Percentiles rank a stretch among this genome's conserved stretches.
phyloP scores from a whole-genome alignment of 345 rosid genomes.

The sweet orange (Citrus sinensis) region DNA sequence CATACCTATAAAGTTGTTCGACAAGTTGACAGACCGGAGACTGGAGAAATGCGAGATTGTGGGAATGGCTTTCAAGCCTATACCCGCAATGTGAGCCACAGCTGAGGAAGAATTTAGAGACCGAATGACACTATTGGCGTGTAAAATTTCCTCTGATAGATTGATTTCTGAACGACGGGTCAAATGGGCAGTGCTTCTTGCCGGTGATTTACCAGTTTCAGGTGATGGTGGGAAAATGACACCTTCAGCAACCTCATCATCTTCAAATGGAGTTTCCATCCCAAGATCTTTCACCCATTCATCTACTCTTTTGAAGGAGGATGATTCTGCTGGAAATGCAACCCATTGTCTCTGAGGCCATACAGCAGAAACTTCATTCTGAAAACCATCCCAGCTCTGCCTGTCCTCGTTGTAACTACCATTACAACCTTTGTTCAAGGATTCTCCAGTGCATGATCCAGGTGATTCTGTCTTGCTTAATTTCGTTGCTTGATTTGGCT shows the following conservation, averaged over 20 bases:
- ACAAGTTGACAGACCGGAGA: conserved; percentile 77
- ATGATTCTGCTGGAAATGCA: conserved; percentile 65
- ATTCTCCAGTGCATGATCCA: conserved; percentile 44
- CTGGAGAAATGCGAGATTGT: conserved; percentile 57
- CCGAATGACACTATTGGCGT: conserved; percentile 68
- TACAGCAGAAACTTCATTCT: conserved; percentile 34
- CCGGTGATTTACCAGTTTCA: conserved; percentile 37
- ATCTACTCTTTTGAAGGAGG: conserved; percentile 67
- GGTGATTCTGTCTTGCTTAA: conserved; percentile 39
- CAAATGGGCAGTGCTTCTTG: conserved; percentile 19
- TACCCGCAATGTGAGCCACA: conserved; percentile 74
- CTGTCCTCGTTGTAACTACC: conserved; percentile 6
- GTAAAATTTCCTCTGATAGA: conserved; percentile 57
- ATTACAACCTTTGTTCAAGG: conserved; percentile 20
- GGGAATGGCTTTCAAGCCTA: conserved; percentile 84
- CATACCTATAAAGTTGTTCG: conserved; percentile 83
- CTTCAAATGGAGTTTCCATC: conserved; percentile 22
- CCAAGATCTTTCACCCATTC: conserved; percentile 83
- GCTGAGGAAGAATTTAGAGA: conserved; percentile 80
- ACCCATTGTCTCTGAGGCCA: conserved; percentile 85
- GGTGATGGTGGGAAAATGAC: conserved; percentile 52
- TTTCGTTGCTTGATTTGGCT: conserved; percentile 34
- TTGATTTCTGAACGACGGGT: conserved; percentile 33
- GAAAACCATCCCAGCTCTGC: conserved; percentile 40
- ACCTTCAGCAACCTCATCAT: conserved; percentile 28